These are phyloP conservation scores for Dipteronia sinensis DNA, from an alignment of 345 rosid genomes.

Conservation along the genomic window DNA sequence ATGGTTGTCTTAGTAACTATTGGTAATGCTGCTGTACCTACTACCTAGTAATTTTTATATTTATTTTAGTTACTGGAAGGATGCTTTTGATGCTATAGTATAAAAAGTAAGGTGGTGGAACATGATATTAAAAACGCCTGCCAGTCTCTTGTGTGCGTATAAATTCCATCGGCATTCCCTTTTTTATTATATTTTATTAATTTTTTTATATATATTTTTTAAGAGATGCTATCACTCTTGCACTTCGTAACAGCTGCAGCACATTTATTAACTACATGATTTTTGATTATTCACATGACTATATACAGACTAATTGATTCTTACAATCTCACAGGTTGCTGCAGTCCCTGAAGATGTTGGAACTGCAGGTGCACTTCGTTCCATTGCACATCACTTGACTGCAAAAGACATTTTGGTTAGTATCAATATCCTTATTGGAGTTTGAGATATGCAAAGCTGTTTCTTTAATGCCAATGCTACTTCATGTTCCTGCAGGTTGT, in stretches of 20 bases:
- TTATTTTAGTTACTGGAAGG: neutral
- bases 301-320: neutral
- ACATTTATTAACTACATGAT: neutral
- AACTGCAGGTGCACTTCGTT: slow-evolving; percentile 93
- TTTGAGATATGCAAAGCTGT: slow-evolving; percentile 17
- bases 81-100: neutral
- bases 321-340: slow-evolving; percentile 63
- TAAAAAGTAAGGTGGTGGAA: neutral
- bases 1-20: neutral
- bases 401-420: slow-evolving; percentile 92
- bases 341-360: slow-evolving; percentile 91
- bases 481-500: slow-evolving; percentile 60
- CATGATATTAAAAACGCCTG: neutral
- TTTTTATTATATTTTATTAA: too few species aligned
- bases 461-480: slow-evolving; percentile 13
- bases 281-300: neutral
- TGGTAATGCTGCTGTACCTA: neutral
- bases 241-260: neutral
- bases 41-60: neutral
- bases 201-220: neutral
- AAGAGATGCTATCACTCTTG: neutral
- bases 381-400: slow-evolving; percentile 82
- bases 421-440: slow-evolving; percentile 14
- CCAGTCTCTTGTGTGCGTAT: neutral
- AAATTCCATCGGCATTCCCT: neutral